Base-by-base conservation (phyloP, 352 stramenopile genomes). In the Phytopythium delawarense region DNA sequence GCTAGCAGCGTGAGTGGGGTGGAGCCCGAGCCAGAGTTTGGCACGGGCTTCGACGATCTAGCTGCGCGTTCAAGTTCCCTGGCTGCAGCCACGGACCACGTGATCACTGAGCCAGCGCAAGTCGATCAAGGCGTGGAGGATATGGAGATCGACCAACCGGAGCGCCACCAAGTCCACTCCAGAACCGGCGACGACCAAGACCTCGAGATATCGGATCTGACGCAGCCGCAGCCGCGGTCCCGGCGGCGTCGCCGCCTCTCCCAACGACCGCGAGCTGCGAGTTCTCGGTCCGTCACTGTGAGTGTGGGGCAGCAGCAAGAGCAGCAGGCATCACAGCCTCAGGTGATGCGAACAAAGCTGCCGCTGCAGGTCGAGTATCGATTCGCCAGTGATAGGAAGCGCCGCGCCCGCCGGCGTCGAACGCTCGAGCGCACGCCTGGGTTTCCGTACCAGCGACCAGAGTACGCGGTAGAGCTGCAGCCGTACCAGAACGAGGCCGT, bases 401-500 rank as follows among this genome's bases (percentile, higher is more conserved):
- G 79, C 12, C 73, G 74, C 28, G 68, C 69, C 11, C 72, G 77
- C 46, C 77, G 72, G 34, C 76, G 71, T 53, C 80, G 81, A 46
- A 79, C 71, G 18, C 61, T 75, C 37, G 72, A 66, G 16, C 55
- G 63, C 8, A 82, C 79, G n/a, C 67, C 69, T 12, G 69, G 72
- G 7, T 79, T 81, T 21, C 71, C 75, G 15, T 84, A 74, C 34
- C 63, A 75, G 9, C 50, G 79, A 15, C 79, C 83, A 1, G 77
- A 90, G 39, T 76, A 85, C 15, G 62, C 76, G 18, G 74, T 88
- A 5, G 79, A 89, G n/a, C 67, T 92, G 28, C 72, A 80, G 30
- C 67, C 75, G 13, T 97, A 98, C 57, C 91, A 98, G 67, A 72
- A 80, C 42, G 75, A 85, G 40, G 91, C 91, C 23, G 76, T 98